A percentile compares a stretch with the other conserved stretches of the same genome.
Conservation (phyloP, 1,284 basidiomycete species). For the Ceratobasidium papillatum region DNA sequence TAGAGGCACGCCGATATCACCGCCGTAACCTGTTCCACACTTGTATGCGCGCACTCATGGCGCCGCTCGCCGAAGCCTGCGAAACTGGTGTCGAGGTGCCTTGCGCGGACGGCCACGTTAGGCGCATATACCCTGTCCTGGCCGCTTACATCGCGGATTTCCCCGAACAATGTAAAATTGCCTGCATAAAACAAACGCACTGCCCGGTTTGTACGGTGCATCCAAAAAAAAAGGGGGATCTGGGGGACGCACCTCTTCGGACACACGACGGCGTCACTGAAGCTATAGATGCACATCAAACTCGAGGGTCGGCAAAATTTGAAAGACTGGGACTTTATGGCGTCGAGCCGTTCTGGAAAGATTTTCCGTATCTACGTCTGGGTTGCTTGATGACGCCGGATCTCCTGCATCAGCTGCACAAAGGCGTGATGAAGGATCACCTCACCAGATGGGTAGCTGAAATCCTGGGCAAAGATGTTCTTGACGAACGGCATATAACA, state of each 20-base stretch:
- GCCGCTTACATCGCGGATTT: too few relatives aligned
- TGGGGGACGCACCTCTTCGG: neutral
- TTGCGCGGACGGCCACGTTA: too few relatives aligned
- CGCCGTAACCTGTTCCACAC: too few relatives aligned
- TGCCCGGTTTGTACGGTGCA: constrained; percentile 36
- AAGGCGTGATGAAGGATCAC: constrained; percentile 50
- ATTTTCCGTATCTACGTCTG: constrained; percentile 47
- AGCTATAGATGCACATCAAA: neutral
- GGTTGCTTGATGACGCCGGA: constrained; percentile 48
- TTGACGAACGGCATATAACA: constrained; percentile 34
- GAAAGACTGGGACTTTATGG: neutral
- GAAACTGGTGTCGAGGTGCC: too few relatives aligned
- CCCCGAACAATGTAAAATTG: constrained; percentile 42
- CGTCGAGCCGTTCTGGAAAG: constrained; percentile 48
- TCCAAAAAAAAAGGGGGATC: constrained; percentile 7
- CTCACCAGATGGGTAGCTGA: constrained; percentile 44
- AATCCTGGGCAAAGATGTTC: constrained; percentile 1
- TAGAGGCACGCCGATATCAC: too few relatives aligned
- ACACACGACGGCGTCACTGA: neutral
- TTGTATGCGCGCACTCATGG: too few relatives aligned
- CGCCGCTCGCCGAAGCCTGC: too few relatives aligned
- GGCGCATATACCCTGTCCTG: too few relatives aligned
- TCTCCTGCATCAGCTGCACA: constrained; percentile 51
- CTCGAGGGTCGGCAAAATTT: neutral
- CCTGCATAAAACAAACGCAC: neutral